Percentiles rank a stretch among this genome's conserved stretches.
Evolutionary conservation across 176 grass and related monocot genomes (phyloP).

Genomic region (Saccharum officinarum): DNA sequence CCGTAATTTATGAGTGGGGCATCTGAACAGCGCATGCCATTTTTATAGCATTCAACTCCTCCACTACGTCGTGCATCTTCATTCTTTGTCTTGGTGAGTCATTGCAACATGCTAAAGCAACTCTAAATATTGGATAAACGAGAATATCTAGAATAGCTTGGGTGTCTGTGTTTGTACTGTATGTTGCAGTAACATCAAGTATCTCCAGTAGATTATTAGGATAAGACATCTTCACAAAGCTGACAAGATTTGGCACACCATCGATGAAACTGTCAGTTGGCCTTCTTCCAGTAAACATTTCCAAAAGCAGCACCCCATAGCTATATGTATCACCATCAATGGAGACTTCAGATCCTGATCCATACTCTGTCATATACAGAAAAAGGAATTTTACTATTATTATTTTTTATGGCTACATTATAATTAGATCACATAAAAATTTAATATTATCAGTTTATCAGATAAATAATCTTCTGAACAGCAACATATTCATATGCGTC

Average conservation of each 20-base stretch:
- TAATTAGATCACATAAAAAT: background rate
- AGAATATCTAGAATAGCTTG: background rate
- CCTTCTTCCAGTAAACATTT: conserved; percentile 54
- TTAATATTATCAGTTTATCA: background rate
- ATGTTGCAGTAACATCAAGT: conserved; percentile 31
- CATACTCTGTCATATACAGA: conserved; percentile 40
- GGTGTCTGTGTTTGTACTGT: background rate
- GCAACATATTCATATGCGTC: background rate
- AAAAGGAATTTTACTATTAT: conserved; percentile 8
- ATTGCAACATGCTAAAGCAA: conserved; percentile 18
- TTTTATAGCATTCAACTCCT: conserved; percentile 2
- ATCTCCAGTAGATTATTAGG: conserved; percentile 26
- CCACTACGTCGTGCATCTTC: background rate
- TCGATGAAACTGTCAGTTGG: conserved; percentile 26
- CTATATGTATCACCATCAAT: conserved; percentile 43
- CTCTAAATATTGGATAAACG: conserved; percentile 7
- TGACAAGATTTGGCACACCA: conserved; percentile 17
- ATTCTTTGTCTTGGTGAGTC: background rate
- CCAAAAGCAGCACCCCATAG: conserved; percentile 43
- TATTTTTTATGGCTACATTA: too few relatives aligned
- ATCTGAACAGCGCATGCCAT: background rate
- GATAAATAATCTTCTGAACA: background rate
- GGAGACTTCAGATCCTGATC: conserved; percentile 37
- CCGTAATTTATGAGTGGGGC: background rate
- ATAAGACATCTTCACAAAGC: conserved; percentile 35